Percentiles rank a stretch among this genome's conserved stretches.
Conservation (phyloP, 2,329 filamentous ascomycete species). For the Penicillium sp. region DNA sequence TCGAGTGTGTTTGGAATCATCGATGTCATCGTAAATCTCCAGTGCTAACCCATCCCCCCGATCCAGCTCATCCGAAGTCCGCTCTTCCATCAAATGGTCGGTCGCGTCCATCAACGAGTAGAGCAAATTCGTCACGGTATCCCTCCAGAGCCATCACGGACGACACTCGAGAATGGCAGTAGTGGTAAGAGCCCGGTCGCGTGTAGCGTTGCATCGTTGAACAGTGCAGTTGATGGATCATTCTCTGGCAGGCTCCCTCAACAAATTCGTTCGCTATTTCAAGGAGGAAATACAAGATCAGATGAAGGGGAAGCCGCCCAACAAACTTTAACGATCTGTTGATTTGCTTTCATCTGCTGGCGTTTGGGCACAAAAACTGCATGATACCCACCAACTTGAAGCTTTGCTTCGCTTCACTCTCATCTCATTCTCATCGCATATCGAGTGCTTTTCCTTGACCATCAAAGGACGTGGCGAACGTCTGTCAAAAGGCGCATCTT, state of each 20-base stretch:
- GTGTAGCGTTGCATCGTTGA: not conserved
- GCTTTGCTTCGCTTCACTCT: conserved; percentile 3
- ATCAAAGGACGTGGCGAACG: conserved; percentile 30
- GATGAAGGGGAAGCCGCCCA: conserved; percentile 43
- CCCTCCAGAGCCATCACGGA: conserved; percentile 49
- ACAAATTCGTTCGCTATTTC: conserved; percentile 44
- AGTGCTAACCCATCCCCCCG: conserved; percentile 12
- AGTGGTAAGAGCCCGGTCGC: conserved; percentile 30
- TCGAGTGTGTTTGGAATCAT: conserved; percentile 36
- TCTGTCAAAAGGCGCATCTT: conserved; percentile 27
- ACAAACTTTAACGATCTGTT: conserved; percentile 30
- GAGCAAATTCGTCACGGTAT: conserved; percentile 48
- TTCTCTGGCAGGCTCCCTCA: conserved; percentile 29
- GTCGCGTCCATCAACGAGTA: conserved; percentile 47
- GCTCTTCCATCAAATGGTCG: conserved; percentile 49
- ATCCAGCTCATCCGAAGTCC: conserved; percentile 48
- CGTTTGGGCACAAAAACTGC: conserved; percentile 16
- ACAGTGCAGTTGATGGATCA: conserved; percentile 7
- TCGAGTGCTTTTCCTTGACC: conserved; percentile 19
- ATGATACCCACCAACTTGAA: conserved; percentile 26
- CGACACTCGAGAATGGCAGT: conserved; percentile 44
- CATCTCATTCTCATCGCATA: not conserved
- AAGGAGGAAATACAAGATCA: conserved; percentile 50
- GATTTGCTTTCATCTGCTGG: conserved; percentile 6
- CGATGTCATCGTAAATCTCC: not conserved